These are phyloP conservation scores for Moesziomyces antarcticus DNA, from an alignment of 1,284 basidiomycete species.

Conservation along the genomic window DNA sequence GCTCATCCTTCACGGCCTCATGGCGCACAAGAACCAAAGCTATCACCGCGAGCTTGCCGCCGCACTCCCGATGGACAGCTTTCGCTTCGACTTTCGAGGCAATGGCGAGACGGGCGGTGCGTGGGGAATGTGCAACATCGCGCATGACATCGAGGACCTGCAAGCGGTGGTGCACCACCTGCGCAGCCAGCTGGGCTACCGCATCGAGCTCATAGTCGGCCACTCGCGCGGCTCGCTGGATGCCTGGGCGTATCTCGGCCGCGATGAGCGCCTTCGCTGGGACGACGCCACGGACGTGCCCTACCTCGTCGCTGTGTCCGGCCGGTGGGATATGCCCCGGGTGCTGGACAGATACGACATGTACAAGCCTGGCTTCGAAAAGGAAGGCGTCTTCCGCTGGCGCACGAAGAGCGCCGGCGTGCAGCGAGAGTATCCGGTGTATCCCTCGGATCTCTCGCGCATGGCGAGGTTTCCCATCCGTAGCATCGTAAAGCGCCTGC, in stretches of 20 bases:
- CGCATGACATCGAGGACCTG: conserved; percentile 17
- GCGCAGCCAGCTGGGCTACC: conserved; percentile 5
- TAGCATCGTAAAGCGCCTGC: conserved; percentile 1
- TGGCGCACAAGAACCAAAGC: conserved; percentile 73
- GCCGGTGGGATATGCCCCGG: neutral
- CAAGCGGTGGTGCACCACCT: conserved; percentile 10
- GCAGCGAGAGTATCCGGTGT: conserved; percentile 5
- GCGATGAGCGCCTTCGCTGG: conserved; percentile 5
- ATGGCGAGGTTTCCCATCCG: conserved; percentile 4
- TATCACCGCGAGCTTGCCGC: conserved; percentile 78
- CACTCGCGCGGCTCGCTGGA: conserved; percentile 11
- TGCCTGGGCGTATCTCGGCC: conserved; percentile 4
- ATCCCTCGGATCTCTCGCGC: conserved; percentile 1
- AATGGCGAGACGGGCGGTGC: conserved; percentile 4
- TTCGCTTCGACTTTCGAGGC: conserved; percentile 80
- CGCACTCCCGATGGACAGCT: conserved; percentile 77
- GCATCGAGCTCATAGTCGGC: conserved; percentile 4
- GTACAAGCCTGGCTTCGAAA: conserved; percentile 7
- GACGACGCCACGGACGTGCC: conserved; percentile 3
- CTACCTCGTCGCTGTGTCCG: conserved; percentile 2
- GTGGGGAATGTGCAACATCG: conserved; percentile 7
- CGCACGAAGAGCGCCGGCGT: conserved; percentile 1
- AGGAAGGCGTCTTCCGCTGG: conserved; percentile 6
- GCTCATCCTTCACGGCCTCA: conserved; percentile 40
- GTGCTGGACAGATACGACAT: conserved; percentile 6